These are phyloP conservation scores for Teunomyces funiuensis DNA, from an alignment of 805 yeast species.

Conservation along the genomic window DNA sequence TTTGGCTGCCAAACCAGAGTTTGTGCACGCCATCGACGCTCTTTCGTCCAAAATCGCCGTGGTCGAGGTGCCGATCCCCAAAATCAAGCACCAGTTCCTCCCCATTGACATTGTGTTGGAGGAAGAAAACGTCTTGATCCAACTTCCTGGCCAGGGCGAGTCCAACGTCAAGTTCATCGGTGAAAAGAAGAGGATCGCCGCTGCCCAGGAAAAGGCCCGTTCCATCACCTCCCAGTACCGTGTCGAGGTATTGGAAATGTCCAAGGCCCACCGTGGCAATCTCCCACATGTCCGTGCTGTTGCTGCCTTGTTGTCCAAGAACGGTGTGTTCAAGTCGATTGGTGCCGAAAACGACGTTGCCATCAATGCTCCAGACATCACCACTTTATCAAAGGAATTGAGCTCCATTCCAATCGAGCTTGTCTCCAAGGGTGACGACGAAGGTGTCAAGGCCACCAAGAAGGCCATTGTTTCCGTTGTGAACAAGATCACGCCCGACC, in stretches of 20 bases:
- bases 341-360: conserved; percentile 35
- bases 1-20: conserved; percentile 50
- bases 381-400: conserved; percentile 38
- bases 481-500: conserved; percentile 68
- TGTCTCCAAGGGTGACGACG: conserved; percentile 48
- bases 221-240: conserved; percentile 56
- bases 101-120: conserved; percentile 53
- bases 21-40: conserved; percentile 46
- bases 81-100: conserved; percentile 66
- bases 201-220: conserved; percentile 65
- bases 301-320: conserved; percentile 61
- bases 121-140: conserved; percentile 56
- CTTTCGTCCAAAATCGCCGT: conserved; percentile 47
- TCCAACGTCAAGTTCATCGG: conserved; percentile 63
- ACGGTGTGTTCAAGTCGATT: conserved; percentile 47
- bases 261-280: conserved; percentile 86
- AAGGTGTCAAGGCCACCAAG: conserved; percentile 60
- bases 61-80: conserved; percentile 65
- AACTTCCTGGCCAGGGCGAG: conserved; percentile 50
- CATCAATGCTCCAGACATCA: conserved; percentile 40
- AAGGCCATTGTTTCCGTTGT: conserved; percentile 71
- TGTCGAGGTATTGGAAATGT: conserved; percentile 73
- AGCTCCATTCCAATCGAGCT: conserved; percentile 61
- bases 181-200: conserved; percentile 49
- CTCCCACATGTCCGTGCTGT: conserved; percentile 72